phyloP scores from a whole-genome alignment of 1,284 basidiomycete species.

The Tetrapyrgos nigripes region DNA sequence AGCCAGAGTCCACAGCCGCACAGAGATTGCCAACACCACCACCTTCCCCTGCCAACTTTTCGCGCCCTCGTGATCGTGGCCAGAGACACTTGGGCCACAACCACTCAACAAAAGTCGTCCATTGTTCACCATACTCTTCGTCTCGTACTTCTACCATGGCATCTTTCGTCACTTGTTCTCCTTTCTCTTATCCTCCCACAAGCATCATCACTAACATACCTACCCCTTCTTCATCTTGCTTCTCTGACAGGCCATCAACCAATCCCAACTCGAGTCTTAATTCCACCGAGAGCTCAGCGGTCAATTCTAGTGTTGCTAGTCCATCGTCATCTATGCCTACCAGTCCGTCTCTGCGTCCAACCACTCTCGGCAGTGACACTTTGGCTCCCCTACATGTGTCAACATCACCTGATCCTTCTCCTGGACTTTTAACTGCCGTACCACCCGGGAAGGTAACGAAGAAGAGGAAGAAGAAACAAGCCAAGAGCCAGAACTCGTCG shows the following conservation, averaged over 20 bases:
- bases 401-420: no score
- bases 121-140: not conserved
- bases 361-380: not conserved
- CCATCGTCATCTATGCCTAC: not conserved
- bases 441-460: not conserved
- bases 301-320: not conserved
- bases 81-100: not conserved
- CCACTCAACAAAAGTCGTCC: not conserved
- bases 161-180: not conserved
- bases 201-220: not conserved
- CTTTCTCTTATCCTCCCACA: not conserved
- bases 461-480: not conserved
- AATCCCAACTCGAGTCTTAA: not conserved
- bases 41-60: not conserved
- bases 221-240: not conserved
- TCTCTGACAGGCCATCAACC: not conserved
- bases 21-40: not conserved
- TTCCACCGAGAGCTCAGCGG: not conserved
- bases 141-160: not conserved
- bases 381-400: no score
- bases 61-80: not conserved
- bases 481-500: no score
- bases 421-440: not conserved
- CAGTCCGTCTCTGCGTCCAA: not conserved
- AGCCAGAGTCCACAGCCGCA: not conserved